Evolutionary conservation across 805 yeast genomes (phyloP), one percentile per base, ranked within the genome.

Genomic region (Candida cerambycidarum): DNA sequence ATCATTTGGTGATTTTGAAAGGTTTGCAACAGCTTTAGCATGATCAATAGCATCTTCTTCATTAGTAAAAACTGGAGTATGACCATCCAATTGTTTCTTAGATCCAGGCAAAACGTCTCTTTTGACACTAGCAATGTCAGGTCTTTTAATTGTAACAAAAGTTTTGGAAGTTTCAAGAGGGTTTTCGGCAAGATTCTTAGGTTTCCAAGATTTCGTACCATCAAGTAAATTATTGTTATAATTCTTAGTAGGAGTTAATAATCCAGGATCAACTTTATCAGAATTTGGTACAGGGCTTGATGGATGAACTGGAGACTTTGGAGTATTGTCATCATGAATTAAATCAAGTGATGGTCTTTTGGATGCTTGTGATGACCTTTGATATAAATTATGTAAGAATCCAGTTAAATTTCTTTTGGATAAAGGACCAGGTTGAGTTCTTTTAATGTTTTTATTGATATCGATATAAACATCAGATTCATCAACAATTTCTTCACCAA

Each of bases 401-500:
- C 82, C 75, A 2, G 88, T 79, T 52, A 84, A 74, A 55, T 83
- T 83, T 54, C 86, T 67, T 57, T 81, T 83, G 11, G 85, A 72
- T 44, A 84, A 68, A 1, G 92, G 92, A 9, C 90, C 90, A 1
- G 92, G 92, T 45, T 77, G 78, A 30, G 73, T 72, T 58, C 92
- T 71, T 64, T 87, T 86, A 57, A 90, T 89, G 46, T 88, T 88
- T 50, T 86, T 85, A 62, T 88, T 88, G 49, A 90, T 85, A 64
- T 92, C 97, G 44, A 90, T 78, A 57, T 85, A 89, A 14, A 93
- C 97, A 60, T 92, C 99, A 17, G 89, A 81, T 66, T 92, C 99
- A 59, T 92, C 99, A 32, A 92, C 92, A 57, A 92, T 92, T 62
- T 92, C 99, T 65, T 92, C 98, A 39, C 99, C 99, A 62, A 92